Evolutionary conservation across 2,329 filamentous ascomycete genomes (phyloP).

Genomic region (Colletotrichum somersetense): DNA sequence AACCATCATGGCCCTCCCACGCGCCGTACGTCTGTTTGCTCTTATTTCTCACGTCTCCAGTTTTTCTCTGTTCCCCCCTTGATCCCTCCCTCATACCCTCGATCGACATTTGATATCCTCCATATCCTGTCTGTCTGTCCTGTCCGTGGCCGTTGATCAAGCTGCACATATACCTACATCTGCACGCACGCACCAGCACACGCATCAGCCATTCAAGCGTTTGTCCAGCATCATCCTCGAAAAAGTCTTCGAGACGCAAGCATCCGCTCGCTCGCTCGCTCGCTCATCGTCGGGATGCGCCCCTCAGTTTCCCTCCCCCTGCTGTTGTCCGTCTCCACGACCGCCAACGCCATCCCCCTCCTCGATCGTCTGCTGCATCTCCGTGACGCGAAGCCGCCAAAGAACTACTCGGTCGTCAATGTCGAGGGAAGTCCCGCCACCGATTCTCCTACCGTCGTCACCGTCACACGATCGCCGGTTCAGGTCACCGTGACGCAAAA

Average conservation of each 20-base stretch:
- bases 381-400: conserved; percentile 31
- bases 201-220: background rate
- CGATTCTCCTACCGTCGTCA: conserved; percentile 44
- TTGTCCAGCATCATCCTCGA: conserved; percentile 1
- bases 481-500: conserved; percentile 48
- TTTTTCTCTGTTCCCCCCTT: conserved; percentile 13
- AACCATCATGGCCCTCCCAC: conserved; percentile 40
- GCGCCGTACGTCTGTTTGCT: conserved; percentile 21
- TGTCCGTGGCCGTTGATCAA: background rate
- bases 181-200: background rate
- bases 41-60: conserved; percentile 30
- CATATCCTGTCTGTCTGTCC: conserved; percentile 10
- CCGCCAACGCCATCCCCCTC: conserved; percentile 48
- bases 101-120: conserved; percentile 24
- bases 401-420: conserved; percentile 53
- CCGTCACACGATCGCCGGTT: conserved; percentile 47
- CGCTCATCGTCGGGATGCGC: conserved; percentile 48
- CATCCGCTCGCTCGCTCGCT: conserved; percentile 2
- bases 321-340: conserved; percentile 45
- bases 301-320: conserved; percentile 44
- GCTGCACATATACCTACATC: background rate
- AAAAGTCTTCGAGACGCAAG: background rate
- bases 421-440: conserved; percentile 45
- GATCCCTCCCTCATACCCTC: background rate
- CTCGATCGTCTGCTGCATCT: conserved; percentile 37